Evolutionary conservation across 1,139 yeast genomes (phyloP).

Genomic region (Candida smagusa): DNA sequence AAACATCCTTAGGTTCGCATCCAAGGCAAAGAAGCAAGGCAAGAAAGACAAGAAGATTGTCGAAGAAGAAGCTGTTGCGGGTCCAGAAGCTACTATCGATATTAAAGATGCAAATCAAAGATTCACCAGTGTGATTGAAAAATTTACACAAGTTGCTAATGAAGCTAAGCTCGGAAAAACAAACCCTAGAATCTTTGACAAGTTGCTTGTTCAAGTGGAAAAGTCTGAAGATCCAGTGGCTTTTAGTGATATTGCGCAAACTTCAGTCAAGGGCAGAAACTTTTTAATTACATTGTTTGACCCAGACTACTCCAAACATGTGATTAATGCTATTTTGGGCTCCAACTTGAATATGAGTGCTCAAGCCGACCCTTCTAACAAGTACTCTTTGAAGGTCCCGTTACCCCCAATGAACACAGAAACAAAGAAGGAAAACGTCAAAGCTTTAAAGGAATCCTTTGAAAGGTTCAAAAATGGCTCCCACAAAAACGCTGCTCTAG

Average conservation of each 20-base stretch:
- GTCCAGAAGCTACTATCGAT: conserved; percentile 26
- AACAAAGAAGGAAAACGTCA: conserved; percentile 55
- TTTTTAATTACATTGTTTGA: conserved; percentile 79
- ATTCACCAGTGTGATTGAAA: conserved; percentile 49
- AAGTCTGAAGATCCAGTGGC: conserved; percentile 36
- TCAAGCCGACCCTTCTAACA: conserved; percentile 66
- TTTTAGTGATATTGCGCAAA: conserved; percentile 69
- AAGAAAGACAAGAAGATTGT: conserved; percentile 14
- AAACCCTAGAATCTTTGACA: conserved; percentile 64
- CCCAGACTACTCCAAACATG: conserved; percentile 64
- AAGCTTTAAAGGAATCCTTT: conserved; percentile 57
- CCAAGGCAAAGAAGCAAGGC: conserved; percentile 9
- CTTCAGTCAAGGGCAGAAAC: conserved; percentile 63
- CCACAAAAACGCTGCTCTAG: conserved; percentile 49
- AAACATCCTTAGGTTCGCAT: not conserved
- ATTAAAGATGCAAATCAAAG: conserved; percentile 41
- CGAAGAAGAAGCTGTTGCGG: conserved; percentile 15
- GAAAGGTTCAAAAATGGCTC: conserved; percentile 62
- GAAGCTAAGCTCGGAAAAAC: conserved; percentile 68
- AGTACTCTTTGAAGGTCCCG: conserved; percentile 70
- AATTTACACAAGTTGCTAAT: conserved; percentile 53
- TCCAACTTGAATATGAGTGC: conserved; percentile 76
- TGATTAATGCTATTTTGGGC: conserved; percentile 67
- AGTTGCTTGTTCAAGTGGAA: conserved; percentile 50
- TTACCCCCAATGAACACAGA: conserved; percentile 77